A percentile compares a stretch with the other conserved stretches of the same genome.
Conservation (phyloP, 768 basidiomycete genomes). For the Boletus pseudo-olivaceus region DNA sequence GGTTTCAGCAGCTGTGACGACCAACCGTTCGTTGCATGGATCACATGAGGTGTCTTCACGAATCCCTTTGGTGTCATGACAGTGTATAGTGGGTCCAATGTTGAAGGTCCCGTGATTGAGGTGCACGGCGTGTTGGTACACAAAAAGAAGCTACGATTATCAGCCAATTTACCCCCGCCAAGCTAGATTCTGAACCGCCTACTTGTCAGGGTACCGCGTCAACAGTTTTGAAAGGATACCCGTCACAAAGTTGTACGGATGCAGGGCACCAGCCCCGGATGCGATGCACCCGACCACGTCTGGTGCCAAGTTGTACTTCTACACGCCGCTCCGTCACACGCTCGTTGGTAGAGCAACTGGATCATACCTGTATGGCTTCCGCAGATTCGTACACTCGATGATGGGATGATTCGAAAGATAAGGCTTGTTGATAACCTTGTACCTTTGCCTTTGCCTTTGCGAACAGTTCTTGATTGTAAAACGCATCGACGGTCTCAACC, state of each 20-base stretch:
- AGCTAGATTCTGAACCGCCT: conserved; percentile 14
- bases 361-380: conserved; percentile 32
- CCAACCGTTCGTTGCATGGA: conserved; percentile 89
- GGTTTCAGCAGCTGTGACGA: conserved; percentile 63
- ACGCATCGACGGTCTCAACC: conserved; percentile 60
- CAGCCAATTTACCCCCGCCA: not conserved
- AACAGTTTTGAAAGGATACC: conserved; percentile 55
- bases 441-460: conserved; percentile 41
- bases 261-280: conserved; percentile 56
- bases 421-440: conserved; percentile 42
- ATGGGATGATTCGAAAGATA: conserved; percentile 45
- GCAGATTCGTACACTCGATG: conserved; percentile 31
- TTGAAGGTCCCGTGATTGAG: conserved; percentile 37
- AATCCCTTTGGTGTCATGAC: conserved; percentile 61
- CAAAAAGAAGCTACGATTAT: conserved; percentile 48
- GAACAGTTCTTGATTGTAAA: conserved; percentile 41
- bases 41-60: conserved; percentile 56
- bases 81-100: conserved; percentile 39
- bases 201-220: conserved; percentile 44
- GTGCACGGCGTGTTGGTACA: conserved; percentile 63
- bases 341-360: not conserved
- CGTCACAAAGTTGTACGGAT: conserved; percentile 70
- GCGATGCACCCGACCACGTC: conserved; percentile 48
- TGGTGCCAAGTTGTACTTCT: conserved; percentile 49
- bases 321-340: not conserved